Conservation (phyloP, 768 basidiomycete species). For the Amyloporia xantha region DNA sequence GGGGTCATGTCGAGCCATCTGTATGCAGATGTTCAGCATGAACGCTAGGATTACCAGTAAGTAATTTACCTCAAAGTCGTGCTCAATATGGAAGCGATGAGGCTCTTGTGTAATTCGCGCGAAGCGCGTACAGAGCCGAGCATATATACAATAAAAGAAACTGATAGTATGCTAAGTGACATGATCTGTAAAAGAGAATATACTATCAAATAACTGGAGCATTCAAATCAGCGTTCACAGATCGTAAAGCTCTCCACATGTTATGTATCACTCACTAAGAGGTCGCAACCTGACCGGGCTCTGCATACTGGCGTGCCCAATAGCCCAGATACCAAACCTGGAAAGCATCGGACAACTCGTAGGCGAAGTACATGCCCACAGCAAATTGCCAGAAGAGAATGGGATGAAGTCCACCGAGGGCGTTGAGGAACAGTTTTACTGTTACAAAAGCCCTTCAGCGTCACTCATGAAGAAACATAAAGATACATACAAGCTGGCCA, state of each 20-base stretch:
- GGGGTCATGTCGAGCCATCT: conserved; percentile 50
- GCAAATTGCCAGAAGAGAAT: conserved; percentile 24
- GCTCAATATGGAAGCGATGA: conserved; percentile 25
- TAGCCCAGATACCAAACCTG: conserved; percentile 31
- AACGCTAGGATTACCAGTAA: not conserved
- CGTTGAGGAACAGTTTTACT: conserved; percentile 27
- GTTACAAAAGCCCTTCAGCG: not conserved
- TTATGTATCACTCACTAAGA: conserved; percentile 18
- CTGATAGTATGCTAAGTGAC: conserved; percentile 16
- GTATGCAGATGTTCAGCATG: not conserved
- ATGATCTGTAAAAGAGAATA: conserved; percentile 17
- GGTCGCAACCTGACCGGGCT: conserved; percentile 23
- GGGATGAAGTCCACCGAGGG: conserved; percentile 19
- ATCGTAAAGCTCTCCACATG: conserved; percentile 4
- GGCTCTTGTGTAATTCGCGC: conserved; percentile 22
- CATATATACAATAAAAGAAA: conserved; percentile 18
- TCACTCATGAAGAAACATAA: not conserved
- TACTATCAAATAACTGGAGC: conserved; percentile 24
- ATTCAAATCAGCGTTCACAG: not conserved
- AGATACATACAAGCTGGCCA: conserved; percentile 27
- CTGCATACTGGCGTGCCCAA: conserved; percentile 30
- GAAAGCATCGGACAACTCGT: conserved; percentile 11
- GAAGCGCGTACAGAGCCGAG: conserved; percentile 27
- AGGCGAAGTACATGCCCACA: conserved; percentile 8
- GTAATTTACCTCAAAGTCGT: conserved; percentile 24